A percentile compares a stretch with the other conserved stretches of the same genome.
These are phyloP conservation scores for Fragosphaeria purpurea DNA, from an alignment of 2,329 filamentous ascomycete species.

Conservation along the genomic window DNA sequence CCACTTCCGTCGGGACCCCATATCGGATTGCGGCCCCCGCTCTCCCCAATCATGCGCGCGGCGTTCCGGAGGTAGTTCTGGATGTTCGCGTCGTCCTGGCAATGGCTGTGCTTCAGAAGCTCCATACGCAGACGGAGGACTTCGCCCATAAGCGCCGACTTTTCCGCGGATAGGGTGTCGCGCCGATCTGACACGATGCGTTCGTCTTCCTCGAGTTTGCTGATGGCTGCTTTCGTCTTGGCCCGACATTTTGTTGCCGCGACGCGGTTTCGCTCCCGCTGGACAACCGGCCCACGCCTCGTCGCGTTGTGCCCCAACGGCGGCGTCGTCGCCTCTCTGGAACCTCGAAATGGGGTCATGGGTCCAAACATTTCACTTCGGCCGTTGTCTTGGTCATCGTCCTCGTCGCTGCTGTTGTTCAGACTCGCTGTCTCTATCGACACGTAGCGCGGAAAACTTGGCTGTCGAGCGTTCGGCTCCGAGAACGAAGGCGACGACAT, in stretches of 20 bases:
- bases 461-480: background rate
- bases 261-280: slow-evolving; percentile 18
- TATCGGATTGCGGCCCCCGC: slow-evolving; percentile 4
- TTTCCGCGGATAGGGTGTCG: slow-evolving; percentile 13
- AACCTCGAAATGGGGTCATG: too few relatives aligned
- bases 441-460: background rate
- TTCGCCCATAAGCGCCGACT: slow-evolving; percentile 17
- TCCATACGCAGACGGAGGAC: slow-evolving; percentile 21
- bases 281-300: background rate
- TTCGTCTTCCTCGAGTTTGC: slow-evolving; percentile 18
- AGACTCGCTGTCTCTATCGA: background rate
- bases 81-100: slow-evolving; percentile 17
- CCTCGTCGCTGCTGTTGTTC: background rate
- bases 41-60: slow-evolving; percentile 11
- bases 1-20: slow-evolving; percentile 12
- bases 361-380: too few relatives aligned
- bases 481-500: slow-evolving; percentile 6
- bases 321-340: too few relatives aligned
- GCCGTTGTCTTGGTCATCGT: background rate
- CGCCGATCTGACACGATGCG: slow-evolving; percentile 10
- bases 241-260: slow-evolving; percentile 22
- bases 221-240: slow-evolving; percentile 19
- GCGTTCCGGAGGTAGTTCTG: slow-evolving; percentile 18
- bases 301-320: background rate
- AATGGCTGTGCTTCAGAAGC: slow-evolving; percentile 19